Evolutionary conservation across 139 green algal species (phyloP).

Genomic region (Chlamydomonas sphaeroides): DNA sequence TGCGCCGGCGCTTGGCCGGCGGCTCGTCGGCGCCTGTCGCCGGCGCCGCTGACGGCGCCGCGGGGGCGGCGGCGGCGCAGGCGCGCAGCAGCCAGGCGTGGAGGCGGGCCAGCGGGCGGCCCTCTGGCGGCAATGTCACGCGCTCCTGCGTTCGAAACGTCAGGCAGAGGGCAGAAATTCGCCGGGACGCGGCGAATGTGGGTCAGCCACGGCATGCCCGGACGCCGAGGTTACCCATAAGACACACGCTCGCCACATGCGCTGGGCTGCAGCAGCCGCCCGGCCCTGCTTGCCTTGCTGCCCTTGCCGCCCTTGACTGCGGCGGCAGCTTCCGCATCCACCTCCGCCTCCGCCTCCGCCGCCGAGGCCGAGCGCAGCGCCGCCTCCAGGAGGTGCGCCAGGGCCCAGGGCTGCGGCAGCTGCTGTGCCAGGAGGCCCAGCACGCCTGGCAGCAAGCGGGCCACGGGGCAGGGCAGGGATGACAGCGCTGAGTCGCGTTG

Average conservation of each 20-base stretch:
- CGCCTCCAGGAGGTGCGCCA: conserved; percentile 12
- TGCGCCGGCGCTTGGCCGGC: background rate
- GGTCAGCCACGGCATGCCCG: too few relatives aligned
- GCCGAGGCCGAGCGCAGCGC: background rate
- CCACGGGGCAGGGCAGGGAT: too few relatives aligned
- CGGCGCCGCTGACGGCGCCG: background rate
- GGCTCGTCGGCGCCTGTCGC: background rate
- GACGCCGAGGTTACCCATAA: too few relatives aligned
- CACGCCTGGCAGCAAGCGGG: conserved; percentile 17
- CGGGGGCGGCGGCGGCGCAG: background rate
- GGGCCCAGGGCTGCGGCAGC: background rate
- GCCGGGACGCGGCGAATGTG: too few relatives aligned
- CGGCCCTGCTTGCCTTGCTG: too few relatives aligned
- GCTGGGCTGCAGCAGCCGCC: too few relatives aligned
- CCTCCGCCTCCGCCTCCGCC: background rate
- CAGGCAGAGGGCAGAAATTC: too few relatives aligned
- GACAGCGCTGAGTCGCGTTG: too few relatives aligned
- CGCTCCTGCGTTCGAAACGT: background rate
- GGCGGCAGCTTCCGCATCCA: background rate
- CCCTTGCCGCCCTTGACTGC: too few relatives aligned
- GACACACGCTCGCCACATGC: too few relatives aligned
- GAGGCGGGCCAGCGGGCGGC: background rate
- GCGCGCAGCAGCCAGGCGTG: background rate
- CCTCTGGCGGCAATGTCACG: background rate
- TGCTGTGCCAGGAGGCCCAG: conserved; percentile 17